phyloP scores from a whole-genome alignment of 2,329 filamentous ascomycete species.

The Arthrinium phaeospermum region DNA sequence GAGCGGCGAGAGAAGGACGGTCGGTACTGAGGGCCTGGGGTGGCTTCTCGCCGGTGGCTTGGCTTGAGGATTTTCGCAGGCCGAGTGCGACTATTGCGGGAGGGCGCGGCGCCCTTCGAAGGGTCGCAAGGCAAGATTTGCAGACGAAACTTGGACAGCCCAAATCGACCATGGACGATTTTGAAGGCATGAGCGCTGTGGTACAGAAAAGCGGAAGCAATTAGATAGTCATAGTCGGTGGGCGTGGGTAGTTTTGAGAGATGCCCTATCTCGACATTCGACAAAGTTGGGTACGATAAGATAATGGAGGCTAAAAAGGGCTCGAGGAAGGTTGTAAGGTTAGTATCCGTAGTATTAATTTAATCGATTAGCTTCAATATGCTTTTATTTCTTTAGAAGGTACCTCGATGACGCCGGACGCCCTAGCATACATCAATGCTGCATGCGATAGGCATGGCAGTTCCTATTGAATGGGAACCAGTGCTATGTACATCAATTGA shows the following conservation, averaged over 20 bases:
- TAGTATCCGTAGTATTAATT: too few relatives aligned
- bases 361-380: too few relatives aligned
- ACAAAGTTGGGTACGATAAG: too few relatives aligned
- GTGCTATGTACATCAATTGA: too few relatives aligned
- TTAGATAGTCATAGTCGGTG: neutral
- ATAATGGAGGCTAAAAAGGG: neutral
- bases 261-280: too few relatives aligned
- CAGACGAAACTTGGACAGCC: constrained; percentile 37
- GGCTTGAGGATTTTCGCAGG: constrained; percentile 1
- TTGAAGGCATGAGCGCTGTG: constrained; percentile 35
- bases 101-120: constrained; percentile 28
- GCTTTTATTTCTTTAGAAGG: too few relatives aligned
- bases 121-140: constrained; percentile 35
- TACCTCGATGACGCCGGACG: too few relatives aligned
- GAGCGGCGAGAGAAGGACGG: neutral
- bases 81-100: neutral
- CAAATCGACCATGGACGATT: constrained; percentile 32
- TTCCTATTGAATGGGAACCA: too few relatives aligned
- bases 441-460: too few relatives aligned
- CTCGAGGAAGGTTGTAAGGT: neutral
- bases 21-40: neutral
- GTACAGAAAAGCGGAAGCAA: neutral
- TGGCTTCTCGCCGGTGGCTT: neutral
- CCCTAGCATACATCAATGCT: too few relatives aligned
- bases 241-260: neutral